These are phyloP conservation scores for Balamuthia mandrillaris DNA, from an alignment of 208 protist species.

Conservation along the genomic window DNA sequence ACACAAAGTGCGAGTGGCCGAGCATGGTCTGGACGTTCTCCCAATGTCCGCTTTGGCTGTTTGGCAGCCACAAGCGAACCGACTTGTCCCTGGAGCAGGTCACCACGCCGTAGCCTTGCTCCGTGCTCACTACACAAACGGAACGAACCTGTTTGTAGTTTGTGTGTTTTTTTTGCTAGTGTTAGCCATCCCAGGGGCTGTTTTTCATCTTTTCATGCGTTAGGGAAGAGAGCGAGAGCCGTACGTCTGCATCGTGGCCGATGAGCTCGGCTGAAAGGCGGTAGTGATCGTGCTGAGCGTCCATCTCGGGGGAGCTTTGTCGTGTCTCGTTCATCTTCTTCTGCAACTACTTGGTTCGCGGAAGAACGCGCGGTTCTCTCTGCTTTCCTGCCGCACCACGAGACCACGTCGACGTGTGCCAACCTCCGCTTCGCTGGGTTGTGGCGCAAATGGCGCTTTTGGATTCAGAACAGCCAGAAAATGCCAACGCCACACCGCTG, in stretches of 20 bases:
- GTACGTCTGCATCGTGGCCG: constrained; percentile 19
- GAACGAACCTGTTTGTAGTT: constrained; percentile 39
- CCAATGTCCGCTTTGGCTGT: background rate
- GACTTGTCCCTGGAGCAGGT: constrained; percentile 39
- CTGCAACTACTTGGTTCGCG: background rate
- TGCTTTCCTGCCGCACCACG: too few species aligned
- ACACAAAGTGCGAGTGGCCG: constrained; percentile 55
- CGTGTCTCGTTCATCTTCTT: background rate
- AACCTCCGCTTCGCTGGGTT: too few species aligned
- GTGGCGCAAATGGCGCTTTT: too few species aligned
- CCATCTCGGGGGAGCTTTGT: background rate
- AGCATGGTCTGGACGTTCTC: background rate
- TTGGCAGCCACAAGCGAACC: constrained; percentile 43
- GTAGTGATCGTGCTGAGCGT: background rate
- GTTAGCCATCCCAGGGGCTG: background rate
- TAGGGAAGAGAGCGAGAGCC: too few species aligned
- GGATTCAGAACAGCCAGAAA: too few species aligned
- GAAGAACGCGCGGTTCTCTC: too few species aligned
- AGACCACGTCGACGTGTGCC: too few species aligned
- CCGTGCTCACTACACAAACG: constrained; percentile 17
- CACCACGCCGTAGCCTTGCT: constrained; percentile 23
- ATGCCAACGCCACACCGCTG: too few species aligned
- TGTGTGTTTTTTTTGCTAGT: background rate
- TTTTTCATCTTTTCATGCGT: background rate
- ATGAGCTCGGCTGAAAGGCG: background rate